Evolutionary conservation across 495 filamentous ascomycete genomes (phyloP).

Genomic region (Xylaria palmicola): DNA sequence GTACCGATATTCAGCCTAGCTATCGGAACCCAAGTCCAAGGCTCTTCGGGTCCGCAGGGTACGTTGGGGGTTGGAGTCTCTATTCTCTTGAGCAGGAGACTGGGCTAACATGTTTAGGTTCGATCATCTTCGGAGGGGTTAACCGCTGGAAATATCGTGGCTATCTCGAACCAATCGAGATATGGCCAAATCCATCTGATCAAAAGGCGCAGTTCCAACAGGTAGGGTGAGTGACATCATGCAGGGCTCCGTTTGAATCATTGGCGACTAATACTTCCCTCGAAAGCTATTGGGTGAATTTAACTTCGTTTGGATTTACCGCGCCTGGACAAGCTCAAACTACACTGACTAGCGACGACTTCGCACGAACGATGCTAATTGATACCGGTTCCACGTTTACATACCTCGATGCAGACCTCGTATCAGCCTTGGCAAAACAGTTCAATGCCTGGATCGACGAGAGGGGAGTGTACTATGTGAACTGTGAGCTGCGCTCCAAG

Average conservation of each 20-base stretch:
- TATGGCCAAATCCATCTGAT: conserved; percentile 42
- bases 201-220: conserved; percentile 38
- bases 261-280: background rate
- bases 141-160: conserved; percentile 44
- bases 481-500: conserved; percentile 33
- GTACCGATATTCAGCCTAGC: conserved; percentile 74
- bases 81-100: background rate
- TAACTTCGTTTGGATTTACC: conserved; percentile 42
- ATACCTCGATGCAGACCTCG: conserved; percentile 40
- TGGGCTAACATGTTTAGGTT: background rate
- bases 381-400: conserved; percentile 45
- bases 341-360: conserved; percentile 32
- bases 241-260: background rate
- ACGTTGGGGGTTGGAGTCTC: conserved; percentile 26
- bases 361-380: conserved; percentile 38
- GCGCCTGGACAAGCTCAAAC: conserved; percentile 27
- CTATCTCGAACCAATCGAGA: conserved; percentile 39
- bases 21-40: conserved; percentile 45
- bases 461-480: conserved; percentile 38
- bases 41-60: background rate
- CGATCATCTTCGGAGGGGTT: conserved; percentile 45
- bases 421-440: conserved; percentile 34
- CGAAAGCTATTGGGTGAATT: conserved; percentile 42
- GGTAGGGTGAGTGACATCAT: conserved; percentile 21
- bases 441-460: conserved; percentile 36